Base-by-base conservation (phyloP, 495 filamentous ascomycete species). In the Xylaria intraflava region DNA sequence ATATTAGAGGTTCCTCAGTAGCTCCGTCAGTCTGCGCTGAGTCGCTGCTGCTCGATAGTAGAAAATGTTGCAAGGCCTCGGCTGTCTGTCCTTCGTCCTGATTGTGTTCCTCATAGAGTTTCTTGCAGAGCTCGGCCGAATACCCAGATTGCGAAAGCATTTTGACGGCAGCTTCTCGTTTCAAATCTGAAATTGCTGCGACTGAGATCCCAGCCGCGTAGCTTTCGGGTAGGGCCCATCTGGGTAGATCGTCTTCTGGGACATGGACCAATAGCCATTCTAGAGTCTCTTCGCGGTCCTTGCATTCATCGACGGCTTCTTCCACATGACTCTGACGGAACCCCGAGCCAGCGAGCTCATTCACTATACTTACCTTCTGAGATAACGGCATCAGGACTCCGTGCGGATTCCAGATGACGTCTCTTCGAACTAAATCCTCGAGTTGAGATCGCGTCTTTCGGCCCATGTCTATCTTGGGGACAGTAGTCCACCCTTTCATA, bases 191-290 rank as follows among this genome's bases (percentile, higher is more conserved):
- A 7, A 81, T 83, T 36, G 84, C 83, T 1, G 83, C 90, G 53
- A 97, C 83, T 41, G 83, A 88, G 44, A 97, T 82, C 14, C 93
- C 93, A 9, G 90, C 90, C 1, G 83, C 81, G 62, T 98, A 98
- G 38, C 81, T 83, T 69, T 93, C 92, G 3, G 94, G 94, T 22
- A 98, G 73, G 65, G 87, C 86, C 89, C 91, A 95, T 16, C 77
- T 67, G 0, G 93, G 93, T 2, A 96, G 70, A 66, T 98, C 93
- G 66, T 97, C 94, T 67, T 98, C 93, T 2, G 93, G 94, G 17
- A 98, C 88, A 69, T 98, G 91, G 27, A 97, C 87, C 19, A 98
- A 76, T 17, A 98, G 81, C 93, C 93, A 98, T 60, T 83, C 80
- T 7, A 98, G 73, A 11, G 88, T 81, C 67, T 97, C 94, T 65